Percentiles rank a stretch among this genome's conserved stretches.
Evolutionary conservation across 2,329 filamentous ascomycete genomes (phyloP).

Genomic region (Trichoderma sp.): DNA sequence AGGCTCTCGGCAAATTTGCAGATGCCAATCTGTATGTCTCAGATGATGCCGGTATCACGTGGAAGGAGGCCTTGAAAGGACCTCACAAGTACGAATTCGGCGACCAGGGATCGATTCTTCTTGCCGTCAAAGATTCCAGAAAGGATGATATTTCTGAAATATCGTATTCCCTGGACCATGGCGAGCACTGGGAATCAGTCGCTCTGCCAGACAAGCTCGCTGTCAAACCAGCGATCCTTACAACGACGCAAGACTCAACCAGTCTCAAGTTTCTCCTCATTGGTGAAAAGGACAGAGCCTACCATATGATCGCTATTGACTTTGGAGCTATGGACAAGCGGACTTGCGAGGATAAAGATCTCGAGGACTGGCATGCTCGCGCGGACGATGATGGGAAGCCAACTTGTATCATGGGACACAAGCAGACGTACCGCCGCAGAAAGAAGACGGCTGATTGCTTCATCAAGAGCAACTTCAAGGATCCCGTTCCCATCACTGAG

Average conservation of each 20-base stretch:
- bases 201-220: slow-evolving; percentile 64
- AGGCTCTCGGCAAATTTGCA: slow-evolving; percentile 64
- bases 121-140: slow-evolving; percentile 75
- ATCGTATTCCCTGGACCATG: slow-evolving; percentile 83
- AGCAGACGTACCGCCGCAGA: slow-evolving; percentile 78
- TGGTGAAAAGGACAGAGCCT: slow-evolving; percentile 56
- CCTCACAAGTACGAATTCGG: slow-evolving; percentile 97
- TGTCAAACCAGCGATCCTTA: slow-evolving; percentile 70
- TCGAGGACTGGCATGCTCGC: slow-evolving; percentile 86
- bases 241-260: slow-evolving; percentile 88
- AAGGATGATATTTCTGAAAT: slow-evolving; percentile 57
- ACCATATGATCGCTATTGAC: slow-evolving; percentile 72
- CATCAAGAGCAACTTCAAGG: slow-evolving; percentile 79
- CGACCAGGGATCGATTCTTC: slow-evolving; percentile 82
- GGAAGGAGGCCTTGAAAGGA: slow-evolving; percentile 71
- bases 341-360: slow-evolving; percentile 73
- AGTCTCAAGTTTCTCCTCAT: slow-evolving; percentile 86
- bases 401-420: slow-evolving; percentile 94
- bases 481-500: slow-evolving; percentile 66
- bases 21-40: slow-evolving; percentile 84
- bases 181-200: slow-evolving; percentile 74
- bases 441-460: slow-evolving; percentile 90
- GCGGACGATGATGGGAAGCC: slow-evolving; percentile 76
- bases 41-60: slow-evolving; percentile 83
- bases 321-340: slow-evolving; percentile 78